Evolutionary conservation across 2,329 filamentous ascomycete species (phyloP), one percentile per base, ranked within the genome.

Genomic region (Epichloe gansuensis): DNA sequence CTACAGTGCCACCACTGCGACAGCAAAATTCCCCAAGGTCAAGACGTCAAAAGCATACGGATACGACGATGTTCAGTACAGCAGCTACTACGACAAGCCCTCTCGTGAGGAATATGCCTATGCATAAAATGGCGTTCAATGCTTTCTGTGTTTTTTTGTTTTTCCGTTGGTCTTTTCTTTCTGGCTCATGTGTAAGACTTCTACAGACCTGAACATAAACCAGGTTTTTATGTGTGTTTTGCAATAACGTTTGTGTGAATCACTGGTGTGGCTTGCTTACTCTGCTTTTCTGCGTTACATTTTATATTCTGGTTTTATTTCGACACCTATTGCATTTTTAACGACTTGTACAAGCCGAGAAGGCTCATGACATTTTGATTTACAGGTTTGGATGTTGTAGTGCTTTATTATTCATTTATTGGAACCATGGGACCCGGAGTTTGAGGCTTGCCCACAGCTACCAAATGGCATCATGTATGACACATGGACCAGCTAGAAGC

Each of bases 31-130:
- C 38, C 47, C 52, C 53, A 70, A 67, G 55, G 62, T 68, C 40
- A 70, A 66, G 61, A 65, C 60, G 8, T 62, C 66, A 4, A 66
- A 62, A 56, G 7, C 52, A 11, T 68, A 63, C 51, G 55, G 54
- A 34, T 51, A 56, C 12, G 60, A 61, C 1, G 65, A 69, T 39
- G 59, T 68, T n/a, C 56, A 59, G 34, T 71, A 64, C 56, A 64
- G 60, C 57, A 63, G 59, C 57, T 57, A 54, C 48, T 59, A 65
- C 52, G 55, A 58, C 27, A 55, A 52, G 47, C 52, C 59, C 25
- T 60, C 60, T 38, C 61, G 57, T 21, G 62, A 64, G 27, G 59
- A 62, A 12, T 58, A 56, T 50, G 43, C 58, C 6, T 61, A 58
- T 55, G 57, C 55, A 50, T 61, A 55, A 54, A 57, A 47, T 25